Conservation (phyloP, 2,329 filamentous ascomycete species). For the Hymenoscyphus infarciens region DNA sequence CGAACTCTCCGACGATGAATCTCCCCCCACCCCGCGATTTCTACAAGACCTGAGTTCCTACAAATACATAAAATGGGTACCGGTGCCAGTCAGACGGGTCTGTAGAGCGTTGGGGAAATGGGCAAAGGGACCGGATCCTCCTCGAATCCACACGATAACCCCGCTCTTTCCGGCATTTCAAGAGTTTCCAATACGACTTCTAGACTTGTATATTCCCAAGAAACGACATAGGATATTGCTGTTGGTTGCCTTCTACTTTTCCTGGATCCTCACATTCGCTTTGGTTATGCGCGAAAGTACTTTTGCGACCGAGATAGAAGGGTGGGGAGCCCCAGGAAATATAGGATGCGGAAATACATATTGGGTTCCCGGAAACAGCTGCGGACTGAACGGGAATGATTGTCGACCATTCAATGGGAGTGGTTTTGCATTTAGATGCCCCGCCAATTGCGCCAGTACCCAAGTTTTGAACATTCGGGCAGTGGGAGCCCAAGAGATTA, state of each 20-base stretch:
- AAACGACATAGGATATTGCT: slow-evolving; percentile 56
- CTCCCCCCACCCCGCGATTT: slow-evolving; percentile 55
- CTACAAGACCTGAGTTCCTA: slow-evolving; percentile 51
- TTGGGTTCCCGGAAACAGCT: slow-evolving; percentile 68
- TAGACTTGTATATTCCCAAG: slow-evolving; percentile 61
- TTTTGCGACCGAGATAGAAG: slow-evolving; percentile 56
- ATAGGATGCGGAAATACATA: slow-evolving; percentile 67
- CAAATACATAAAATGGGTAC: slow-evolving; percentile 53
- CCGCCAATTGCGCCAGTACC: slow-evolving; percentile 65
- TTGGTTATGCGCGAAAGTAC: slow-evolving; percentile 64
- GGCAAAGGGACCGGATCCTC: slow-evolving; percentile 54
- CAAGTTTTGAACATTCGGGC: slow-evolving; percentile 68
- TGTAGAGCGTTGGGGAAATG: slow-evolving; percentile 44
- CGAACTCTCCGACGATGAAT: slow-evolving; percentile 43
- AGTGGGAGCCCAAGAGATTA: slow-evolving; percentile 65
- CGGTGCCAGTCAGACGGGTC: slow-evolving; percentile 50
- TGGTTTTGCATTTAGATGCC: slow-evolving; percentile 71
- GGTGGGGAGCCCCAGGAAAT: slow-evolving; percentile 61
- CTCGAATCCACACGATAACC: slow-evolving; percentile 49
- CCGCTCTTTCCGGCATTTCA: slow-evolving; percentile 65
- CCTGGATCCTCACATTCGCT: slow-evolving; percentile 68
- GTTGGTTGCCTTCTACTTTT: slow-evolving; percentile 55
- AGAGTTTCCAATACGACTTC: slow-evolving; percentile 58
- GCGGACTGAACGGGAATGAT: slow-evolving; percentile 69
- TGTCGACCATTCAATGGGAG: slow-evolving; percentile 72